These are phyloP conservation scores for Sutorius australiensis DNA, from an alignment of 768 basidiomycete species.

Conservation along the genomic window DNA sequence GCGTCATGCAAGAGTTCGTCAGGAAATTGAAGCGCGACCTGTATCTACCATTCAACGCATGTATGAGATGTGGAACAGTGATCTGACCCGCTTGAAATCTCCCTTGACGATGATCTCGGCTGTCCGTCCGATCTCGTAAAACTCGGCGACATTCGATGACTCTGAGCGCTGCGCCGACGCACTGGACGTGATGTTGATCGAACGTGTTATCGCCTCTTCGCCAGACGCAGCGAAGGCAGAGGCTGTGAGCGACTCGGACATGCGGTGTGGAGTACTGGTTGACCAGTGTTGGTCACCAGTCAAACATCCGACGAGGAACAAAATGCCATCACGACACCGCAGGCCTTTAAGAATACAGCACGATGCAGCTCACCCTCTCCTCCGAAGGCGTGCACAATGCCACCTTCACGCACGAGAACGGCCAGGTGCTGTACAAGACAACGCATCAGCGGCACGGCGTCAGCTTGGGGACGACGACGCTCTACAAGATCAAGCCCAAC, in stretches of 20 bases:
- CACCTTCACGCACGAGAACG: constrained; percentile 20
- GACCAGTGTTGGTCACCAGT: too few relatives aligned
- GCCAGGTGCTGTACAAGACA: constrained; percentile 31
- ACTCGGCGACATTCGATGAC: constrained; percentile 49
- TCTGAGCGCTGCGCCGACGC: constrained; percentile 30
- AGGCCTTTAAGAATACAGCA: not conserved
- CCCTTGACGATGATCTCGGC: constrained; percentile 54
- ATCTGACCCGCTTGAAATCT: constrained; percentile 65
- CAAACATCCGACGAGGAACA: too few relatives aligned
- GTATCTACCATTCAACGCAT: not conserved
- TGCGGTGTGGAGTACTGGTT: too few relatives aligned
- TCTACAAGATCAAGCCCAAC: constrained; percentile 6
- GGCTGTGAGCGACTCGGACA: not conserved
- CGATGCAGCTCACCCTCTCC: constrained; percentile 25
- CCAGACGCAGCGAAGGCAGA: constrained; percentile 52
- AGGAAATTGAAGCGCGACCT: constrained; percentile 94
- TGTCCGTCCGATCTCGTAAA: constrained; percentile 75
- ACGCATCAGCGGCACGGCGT: constrained; percentile 12
- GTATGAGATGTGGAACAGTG: not conserved
- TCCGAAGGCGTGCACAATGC: constrained; percentile 22
- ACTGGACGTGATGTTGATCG: constrained; percentile 46
- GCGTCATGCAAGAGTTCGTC: constrained; percentile 88
- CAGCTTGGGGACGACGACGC: constrained; percentile 12
- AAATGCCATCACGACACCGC: too few relatives aligned
- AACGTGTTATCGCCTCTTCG: constrained; percentile 59